phyloP scores from a whole-genome alignment of 2,329 filamentous ascomycete species.

The Fusarium mexicanum region DNA sequence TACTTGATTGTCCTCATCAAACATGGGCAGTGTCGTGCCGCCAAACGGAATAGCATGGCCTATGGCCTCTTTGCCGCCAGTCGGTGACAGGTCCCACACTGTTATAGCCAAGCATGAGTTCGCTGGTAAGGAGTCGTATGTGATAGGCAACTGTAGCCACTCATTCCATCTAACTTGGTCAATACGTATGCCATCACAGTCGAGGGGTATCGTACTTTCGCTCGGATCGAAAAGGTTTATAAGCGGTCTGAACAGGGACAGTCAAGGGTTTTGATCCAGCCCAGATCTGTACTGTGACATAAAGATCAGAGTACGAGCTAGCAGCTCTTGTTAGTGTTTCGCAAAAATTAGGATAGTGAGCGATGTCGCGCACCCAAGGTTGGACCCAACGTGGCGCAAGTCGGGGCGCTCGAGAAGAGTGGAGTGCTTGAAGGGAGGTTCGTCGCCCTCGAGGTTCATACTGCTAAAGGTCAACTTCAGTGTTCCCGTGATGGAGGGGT shows the following conservation, averaged over 20 bases:
- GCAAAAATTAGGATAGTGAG: neutral
- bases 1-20: conserved; percentile 89
- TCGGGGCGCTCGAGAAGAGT: conserved; percentile 81
- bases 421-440: conserved; percentile 61
- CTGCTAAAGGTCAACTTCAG: conserved; percentile 46
- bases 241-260: conserved; percentile 89
- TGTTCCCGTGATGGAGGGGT: neutral
- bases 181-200: neutral
- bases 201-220: conserved; percentile 59
- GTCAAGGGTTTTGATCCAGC: conserved; percentile 95
- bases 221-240: conserved; percentile 86
- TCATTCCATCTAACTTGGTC: conserved; percentile 80
- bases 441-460: conserved; percentile 59
- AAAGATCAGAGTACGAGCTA: conserved; percentile 86
- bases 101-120: conserved; percentile 91
- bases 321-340: conserved; percentile 36
- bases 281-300: conserved; percentile 93
- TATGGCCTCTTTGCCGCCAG: conserved; percentile 73
- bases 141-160: conserved; percentile 89
- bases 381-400: conserved; percentile 87
- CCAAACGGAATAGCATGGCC: conserved; percentile 91
- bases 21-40: conserved; percentile 90
- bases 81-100: conserved; percentile 91
- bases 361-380: conserved; percentile 67
- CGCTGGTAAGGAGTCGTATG: conserved; percentile 82